Base-by-base conservation (phyloP, 345 rosid species). In the Linum lewisii region DNA sequence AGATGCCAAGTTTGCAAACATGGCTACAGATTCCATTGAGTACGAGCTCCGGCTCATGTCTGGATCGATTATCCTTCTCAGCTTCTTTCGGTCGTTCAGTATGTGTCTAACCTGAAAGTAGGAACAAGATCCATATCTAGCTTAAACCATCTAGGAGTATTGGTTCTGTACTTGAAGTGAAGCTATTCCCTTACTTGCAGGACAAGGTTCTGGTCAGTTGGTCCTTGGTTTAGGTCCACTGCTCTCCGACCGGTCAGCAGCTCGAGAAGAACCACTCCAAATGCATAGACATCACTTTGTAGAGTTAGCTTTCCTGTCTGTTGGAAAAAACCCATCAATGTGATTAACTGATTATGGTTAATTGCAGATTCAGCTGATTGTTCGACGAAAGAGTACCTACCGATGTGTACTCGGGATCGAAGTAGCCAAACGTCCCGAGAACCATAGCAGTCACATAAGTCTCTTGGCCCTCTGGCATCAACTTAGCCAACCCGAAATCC, bases 281-380 rank as follows among this genome's bases (percentile, higher is more conserved):
- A 92, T 74, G 98, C 98, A 66, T 92, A 92, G 50, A 86, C 95
- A 71, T 92, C 98, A 56, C 96, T 92, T 73, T 86, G 93, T 75
- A 92, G 72, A 53, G 98, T 92, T 69, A 92, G 89, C 63, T 88
- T 92, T 56, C 98, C 98, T 60, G 98, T 92, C 96, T 92, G 82
- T 61, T 60, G 58, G 16, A 38, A 58, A 64, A 51, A 23, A 57
- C 55, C 55, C 51, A 58, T 2, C 45, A 63, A 19, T 24, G 47
- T 32, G 21, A 32, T 26, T n/a, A n/a, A n/a, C n/a, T n/a, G n/a
- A n/a, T n/a, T n/a, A n/a, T n/a, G n/a, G n/a, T n/a, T n/a, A n/a
- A n/a, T n/a, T n/a, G 38, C 4, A 9, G 38, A 9, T 34, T 34
- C 9, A 4, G 38, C 38, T 34, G 6, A 34, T 6, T 34, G 5